Percentiles rank a stretch among this genome's conserved stretches.
phyloP scores from a whole-genome alignment of 2,329 filamentous ascomycete species.

The Sporothrix phasma region DNA sequence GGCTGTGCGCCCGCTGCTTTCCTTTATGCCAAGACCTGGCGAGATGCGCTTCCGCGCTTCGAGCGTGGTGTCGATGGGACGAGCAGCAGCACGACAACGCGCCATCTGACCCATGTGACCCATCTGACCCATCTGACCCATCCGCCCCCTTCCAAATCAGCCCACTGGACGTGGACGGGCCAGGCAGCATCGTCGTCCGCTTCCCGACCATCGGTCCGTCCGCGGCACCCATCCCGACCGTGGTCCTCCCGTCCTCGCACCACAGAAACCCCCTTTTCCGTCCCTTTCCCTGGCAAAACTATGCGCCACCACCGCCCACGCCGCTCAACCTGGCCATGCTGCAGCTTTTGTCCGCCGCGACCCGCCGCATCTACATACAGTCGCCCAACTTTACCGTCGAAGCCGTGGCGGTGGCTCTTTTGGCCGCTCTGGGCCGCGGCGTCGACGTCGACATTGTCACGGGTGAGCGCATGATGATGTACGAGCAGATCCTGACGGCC shows the following conservation, averaged over 20 bases:
- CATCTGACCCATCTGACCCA: background rate
- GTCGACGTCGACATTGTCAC: slow-evolving; percentile 60
- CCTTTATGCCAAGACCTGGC: slow-evolving; percentile 62
- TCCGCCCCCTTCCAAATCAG: background rate
- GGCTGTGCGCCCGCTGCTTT: slow-evolving; percentile 49
- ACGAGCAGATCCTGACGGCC: slow-evolving; percentile 73
- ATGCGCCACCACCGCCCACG: slow-evolving; percentile 38
- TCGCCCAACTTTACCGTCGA: slow-evolving; percentile 69
- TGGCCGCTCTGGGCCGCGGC: slow-evolving; percentile 52
- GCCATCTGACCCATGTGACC: background rate
- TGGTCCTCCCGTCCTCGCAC: slow-evolving; percentile 66
- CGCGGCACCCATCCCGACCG: slow-evolving; percentile 28
- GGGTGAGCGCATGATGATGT: slow-evolving; percentile 58
- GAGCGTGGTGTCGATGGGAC: no score
- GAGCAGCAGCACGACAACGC: background rate
- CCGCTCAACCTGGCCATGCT: slow-evolving; percentile 59
- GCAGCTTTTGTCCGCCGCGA: slow-evolving; percentile 48
- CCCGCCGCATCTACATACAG: slow-evolving; percentile 53
- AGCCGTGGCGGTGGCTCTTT: slow-evolving; percentile 51
- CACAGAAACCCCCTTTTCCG: slow-evolving; percentile 57
- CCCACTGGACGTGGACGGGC: slow-evolving; percentile 14
- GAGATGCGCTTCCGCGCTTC: slow-evolving; percentile 23
- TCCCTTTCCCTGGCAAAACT: slow-evolving; percentile 44
- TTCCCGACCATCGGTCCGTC: background rate
- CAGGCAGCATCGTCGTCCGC: slow-evolving; percentile 15